Conservation (phyloP, 1,284 basidiomycete species). For the Rhizoctonia solani region DNA sequence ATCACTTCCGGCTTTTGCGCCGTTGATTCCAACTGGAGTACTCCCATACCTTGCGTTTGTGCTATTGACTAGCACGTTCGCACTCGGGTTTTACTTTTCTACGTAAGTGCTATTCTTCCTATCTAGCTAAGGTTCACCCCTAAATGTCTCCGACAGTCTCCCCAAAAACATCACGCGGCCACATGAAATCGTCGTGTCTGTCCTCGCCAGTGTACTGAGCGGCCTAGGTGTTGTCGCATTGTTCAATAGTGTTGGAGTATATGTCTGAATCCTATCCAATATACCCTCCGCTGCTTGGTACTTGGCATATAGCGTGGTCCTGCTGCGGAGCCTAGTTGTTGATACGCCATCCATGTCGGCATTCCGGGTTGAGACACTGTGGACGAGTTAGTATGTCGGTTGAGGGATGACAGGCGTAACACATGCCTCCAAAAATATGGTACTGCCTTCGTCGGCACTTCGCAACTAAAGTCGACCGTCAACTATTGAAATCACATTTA, state of each 20-base stretch:
- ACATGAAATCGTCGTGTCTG: slow-evolving; percentile 69
- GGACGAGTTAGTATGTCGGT: slow-evolving; percentile 22
- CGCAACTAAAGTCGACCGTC: slow-evolving; percentile 61
- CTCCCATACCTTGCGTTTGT: slow-evolving; percentile 76
- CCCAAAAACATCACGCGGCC: slow-evolving; percentile 70
- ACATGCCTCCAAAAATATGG: slow-evolving; percentile 53
- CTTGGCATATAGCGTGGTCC: neutral
- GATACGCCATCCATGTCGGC: slow-evolving; percentile 75
- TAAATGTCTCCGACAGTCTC: slow-evolving; percentile 55
- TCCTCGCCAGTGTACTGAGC: slow-evolving; percentile 73
- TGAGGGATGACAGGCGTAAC: slow-evolving; percentile 62
- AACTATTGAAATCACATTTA: neutral
- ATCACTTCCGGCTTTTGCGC: slow-evolving; percentile 64
- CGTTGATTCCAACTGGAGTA: slow-evolving; percentile 63
- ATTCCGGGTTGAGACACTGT: slow-evolving; percentile 61
- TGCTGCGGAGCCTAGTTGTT: slow-evolving; percentile 58
- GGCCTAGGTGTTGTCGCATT: slow-evolving; percentile 86
- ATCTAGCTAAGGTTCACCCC: slow-evolving; percentile 38
- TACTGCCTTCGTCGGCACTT: slow-evolving; percentile 89
- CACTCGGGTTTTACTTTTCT: slow-evolving; percentile 84
- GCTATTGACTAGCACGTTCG: slow-evolving; percentile 73
- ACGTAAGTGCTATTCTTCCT: slow-evolving; percentile 58
- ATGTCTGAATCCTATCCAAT: slow-evolving; percentile 57
- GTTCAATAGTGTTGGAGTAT: slow-evolving; percentile 84
- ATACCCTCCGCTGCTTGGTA: neutral